Conservation (phyloP, 768 basidiomycete species). For the Suillus spraguei region DNA sequence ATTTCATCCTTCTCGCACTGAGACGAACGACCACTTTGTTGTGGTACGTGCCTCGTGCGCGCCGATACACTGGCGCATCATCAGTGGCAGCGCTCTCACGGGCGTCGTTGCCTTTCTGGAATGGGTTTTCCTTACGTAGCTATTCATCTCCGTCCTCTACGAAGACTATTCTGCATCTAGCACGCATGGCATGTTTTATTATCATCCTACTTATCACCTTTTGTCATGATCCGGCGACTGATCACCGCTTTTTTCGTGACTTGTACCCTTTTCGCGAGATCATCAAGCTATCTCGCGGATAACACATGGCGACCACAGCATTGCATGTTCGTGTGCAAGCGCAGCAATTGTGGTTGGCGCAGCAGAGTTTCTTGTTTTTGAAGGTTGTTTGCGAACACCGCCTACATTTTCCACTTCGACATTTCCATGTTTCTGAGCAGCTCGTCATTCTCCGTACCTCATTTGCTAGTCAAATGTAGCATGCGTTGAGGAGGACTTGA, state of each 20-base stretch:
- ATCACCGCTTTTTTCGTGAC: conserved; percentile 45
- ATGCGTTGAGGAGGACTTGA: conserved; percentile 26
- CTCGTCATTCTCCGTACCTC: conserved; percentile 27
- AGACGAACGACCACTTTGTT: conserved; percentile 80
- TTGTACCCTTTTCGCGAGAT: conserved; percentile 22
- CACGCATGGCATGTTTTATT: conserved; percentile 42
- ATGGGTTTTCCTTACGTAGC: conserved; percentile 26
- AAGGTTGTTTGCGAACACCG: conserved; percentile 27
- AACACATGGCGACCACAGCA: conserved; percentile 25
- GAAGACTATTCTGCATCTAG: conserved; percentile 23
- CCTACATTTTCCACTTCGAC: conserved; percentile 21
- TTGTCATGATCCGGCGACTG: conserved; percentile 40
- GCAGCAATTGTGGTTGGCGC: conserved; percentile 27
- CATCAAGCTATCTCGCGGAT: conserved; percentile 31
- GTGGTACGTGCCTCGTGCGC: conserved; percentile 78
- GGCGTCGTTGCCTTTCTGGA: conserved; percentile 20
- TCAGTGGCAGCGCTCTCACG: conserved; percentile 32
- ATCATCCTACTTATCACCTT: conserved; percentile 43
- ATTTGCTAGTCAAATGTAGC: conserved; percentile 41
- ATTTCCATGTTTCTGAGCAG: conserved; percentile 19
- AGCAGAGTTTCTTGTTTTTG: conserved; percentile 28
- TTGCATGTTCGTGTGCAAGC: conserved; percentile 36
- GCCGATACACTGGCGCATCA: conserved; percentile 75
- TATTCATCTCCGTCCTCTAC: conserved; percentile 25
- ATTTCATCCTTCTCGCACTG: conserved; percentile 56